phyloP scores from a whole-genome alignment of 768 basidiomycete species.

The Dioszegia aurantiaca region DNA sequence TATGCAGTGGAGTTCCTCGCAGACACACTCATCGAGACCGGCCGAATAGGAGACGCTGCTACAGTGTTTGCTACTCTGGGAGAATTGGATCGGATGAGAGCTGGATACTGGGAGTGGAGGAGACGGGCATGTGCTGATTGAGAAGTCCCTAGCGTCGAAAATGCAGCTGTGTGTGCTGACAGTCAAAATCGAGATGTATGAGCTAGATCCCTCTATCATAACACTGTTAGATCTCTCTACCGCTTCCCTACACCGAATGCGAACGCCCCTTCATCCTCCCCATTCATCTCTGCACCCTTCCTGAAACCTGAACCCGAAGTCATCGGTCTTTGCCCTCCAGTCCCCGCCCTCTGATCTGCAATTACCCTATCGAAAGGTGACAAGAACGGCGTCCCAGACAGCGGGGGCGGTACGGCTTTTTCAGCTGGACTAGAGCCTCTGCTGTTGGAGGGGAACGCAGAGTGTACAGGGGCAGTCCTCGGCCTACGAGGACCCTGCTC shows the following conservation, averaged over 20 bases:
- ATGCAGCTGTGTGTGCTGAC: no score
- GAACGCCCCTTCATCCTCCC: background rate
- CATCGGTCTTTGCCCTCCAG: background rate
- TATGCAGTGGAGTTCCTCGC: constrained; percentile 50
- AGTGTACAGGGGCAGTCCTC: constrained; percentile 36
- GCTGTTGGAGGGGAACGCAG: constrained; percentile 21
- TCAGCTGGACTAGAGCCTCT: background rate
- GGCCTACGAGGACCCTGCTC: constrained; percentile 24
- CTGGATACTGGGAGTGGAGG: constrained; percentile 46
- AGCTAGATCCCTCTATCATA: no score
- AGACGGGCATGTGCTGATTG: constrained; percentile 25
- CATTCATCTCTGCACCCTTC: background rate
- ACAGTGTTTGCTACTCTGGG: constrained; percentile 28
- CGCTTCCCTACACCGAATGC: constrained; percentile 1
- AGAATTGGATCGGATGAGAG: constrained; percentile 47
- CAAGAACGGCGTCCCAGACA: constrained; percentile 5
- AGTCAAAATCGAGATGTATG: no score
- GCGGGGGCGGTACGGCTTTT: constrained; percentile 2
- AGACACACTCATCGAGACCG: constrained; percentile 21
- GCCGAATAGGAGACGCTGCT: constrained; percentile 25
- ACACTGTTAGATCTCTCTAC: no score
- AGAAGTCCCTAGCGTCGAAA: no score
- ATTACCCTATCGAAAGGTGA: background rate
- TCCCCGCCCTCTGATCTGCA: background rate
- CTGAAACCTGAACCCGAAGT: background rate